phyloP scores from a whole-genome alignment of 1,139 yeast genomes.

The Pichia sp. region DNA sequence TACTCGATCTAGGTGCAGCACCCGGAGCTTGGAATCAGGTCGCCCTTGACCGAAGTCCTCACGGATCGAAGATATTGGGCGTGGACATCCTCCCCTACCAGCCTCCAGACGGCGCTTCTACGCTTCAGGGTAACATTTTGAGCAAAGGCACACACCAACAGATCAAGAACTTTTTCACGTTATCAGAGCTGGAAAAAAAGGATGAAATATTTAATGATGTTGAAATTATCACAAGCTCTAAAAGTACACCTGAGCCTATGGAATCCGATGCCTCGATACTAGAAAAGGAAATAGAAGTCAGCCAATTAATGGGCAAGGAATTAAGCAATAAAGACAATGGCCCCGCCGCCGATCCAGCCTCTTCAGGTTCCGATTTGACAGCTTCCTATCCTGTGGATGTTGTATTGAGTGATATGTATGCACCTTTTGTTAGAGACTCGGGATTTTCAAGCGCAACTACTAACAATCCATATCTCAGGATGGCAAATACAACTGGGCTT shows the following conservation, averaged over 20 bases:
- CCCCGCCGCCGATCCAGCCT: too few relatives aligned
- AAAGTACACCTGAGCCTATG: conserved; percentile 5
- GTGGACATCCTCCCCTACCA: conserved; percentile 74
- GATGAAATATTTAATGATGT: conserved; percentile 13
- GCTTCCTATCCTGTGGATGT: conserved; percentile 50
- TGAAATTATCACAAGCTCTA: conserved; percentile 12
- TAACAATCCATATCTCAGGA: conserved; percentile 73
- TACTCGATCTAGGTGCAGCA: conserved; percentile 87
- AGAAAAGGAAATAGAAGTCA: conserved; percentile 13
- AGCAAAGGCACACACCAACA: conserved; percentile 61
- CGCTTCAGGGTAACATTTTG: conserved; percentile 83
- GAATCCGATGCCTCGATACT: conserved; percentile 15
- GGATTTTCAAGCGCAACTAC: conserved; percentile 72
- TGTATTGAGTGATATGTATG: conserved; percentile 83
- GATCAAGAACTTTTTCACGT: conserved; percentile 52
- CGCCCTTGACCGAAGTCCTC: conserved; percentile 54
- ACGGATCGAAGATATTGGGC: conserved; percentile 70
- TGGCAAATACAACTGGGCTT: conserved; percentile 68
- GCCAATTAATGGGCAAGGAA: conserved; percentile 8
- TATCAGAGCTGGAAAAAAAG: conserved; percentile 30
- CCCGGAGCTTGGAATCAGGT: conserved; percentile 97
- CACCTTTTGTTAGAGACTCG: conserved; percentile 59
- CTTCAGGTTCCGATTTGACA: conserved; percentile 5
- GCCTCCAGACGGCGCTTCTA: conserved; percentile 76
- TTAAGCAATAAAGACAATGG: not conserved